Evolutionary conservation across 805 yeast species (phyloP).

Genomic region (Wickerhamiella nectarea): DNA sequence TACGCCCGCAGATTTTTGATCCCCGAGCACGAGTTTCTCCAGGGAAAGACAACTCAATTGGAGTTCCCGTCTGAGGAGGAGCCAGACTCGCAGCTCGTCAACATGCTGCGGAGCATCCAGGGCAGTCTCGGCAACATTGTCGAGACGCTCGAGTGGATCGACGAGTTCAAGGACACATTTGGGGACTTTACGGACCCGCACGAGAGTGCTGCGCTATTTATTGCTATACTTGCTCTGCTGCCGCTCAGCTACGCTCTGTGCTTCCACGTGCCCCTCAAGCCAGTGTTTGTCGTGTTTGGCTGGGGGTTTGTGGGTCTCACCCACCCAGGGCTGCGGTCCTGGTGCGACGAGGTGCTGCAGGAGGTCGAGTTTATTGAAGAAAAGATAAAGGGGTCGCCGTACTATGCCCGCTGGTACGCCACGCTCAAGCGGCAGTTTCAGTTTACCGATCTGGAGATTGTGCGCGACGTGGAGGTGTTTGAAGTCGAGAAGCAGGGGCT

Average conservation of each 20-base stretch:
- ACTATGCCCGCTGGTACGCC: constrained; percentile 9
- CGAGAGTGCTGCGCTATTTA: constrained; percentile 44
- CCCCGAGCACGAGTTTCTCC: constrained; percentile 11
- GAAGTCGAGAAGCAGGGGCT: constrained; percentile 59
- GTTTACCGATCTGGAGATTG: constrained; percentile 54
- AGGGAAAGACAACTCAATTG: neutral
- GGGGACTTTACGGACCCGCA: constrained; percentile 63
- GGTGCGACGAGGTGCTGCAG: neutral
- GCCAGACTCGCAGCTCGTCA: constrained; percentile 10
- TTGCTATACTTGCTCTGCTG: constrained; percentile 28
- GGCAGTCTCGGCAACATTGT: constrained; percentile 45
- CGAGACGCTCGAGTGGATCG: constrained; percentile 37
- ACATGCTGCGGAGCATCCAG: constrained; percentile 33
- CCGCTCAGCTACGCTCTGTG: constrained; percentile 24
- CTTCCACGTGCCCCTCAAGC: constrained; percentile 41
- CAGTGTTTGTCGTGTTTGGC: constrained; percentile 39
- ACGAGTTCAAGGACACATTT: constrained; percentile 42
- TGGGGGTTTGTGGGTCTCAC: constrained; percentile 42
- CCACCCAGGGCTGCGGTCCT: constrained; percentile 38
- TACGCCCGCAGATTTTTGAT: constrained; percentile 29
- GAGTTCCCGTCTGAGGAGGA: neutral
- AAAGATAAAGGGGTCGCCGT: constrained; percentile 1
- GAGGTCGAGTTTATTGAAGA: constrained; percentile 8
- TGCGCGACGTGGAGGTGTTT: constrained; percentile 54
- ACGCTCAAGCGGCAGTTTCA: constrained; percentile 34